phyloP scores from a whole-genome alignment of 2,329 filamentous ascomycete species.

The Diaporthe humulicola region DNA sequence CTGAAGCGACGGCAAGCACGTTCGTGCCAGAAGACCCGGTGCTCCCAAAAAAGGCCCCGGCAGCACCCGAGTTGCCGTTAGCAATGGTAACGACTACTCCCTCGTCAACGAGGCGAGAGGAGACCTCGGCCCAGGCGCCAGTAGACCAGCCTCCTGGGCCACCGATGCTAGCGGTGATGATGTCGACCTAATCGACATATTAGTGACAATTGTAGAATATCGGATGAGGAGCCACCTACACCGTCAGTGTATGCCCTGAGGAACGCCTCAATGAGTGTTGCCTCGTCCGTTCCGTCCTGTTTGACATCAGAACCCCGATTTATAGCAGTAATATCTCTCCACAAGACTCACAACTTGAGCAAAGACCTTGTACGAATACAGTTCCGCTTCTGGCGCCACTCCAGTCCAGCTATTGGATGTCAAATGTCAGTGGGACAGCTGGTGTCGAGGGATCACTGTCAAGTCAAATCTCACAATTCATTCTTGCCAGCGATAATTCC shows the following conservation, averaged over 20 bases:
- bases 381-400: slow-evolving; percentile 15
- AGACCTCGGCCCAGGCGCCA: slow-evolving; percentile 51
- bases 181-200: slow-evolving; percentile 44
- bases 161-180: slow-evolving; percentile 54
- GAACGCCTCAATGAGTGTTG: slow-evolving; percentile 21
- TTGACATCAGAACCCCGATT: not conserved
- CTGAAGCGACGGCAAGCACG: slow-evolving; percentile 59
- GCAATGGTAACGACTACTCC: slow-evolving; percentile 57
- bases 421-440: not conserved
- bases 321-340: not conserved
- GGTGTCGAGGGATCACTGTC: not conserved
- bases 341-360: not conserved
- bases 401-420: not conserved
- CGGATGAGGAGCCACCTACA: not conserved
- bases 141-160: slow-evolving; percentile 48
- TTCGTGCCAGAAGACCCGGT: slow-evolving; percentile 55
- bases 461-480: not conserved
- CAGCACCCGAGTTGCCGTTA: slow-evolving; percentile 59
- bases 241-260: slow-evolving; percentile 8
- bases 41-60: slow-evolving; percentile 56
- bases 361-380: slow-evolving; percentile 23
- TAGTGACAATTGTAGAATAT: not conserved
- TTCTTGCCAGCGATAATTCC: slow-evolving; percentile 14
- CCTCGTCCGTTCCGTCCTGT: slow-evolving; percentile 12
- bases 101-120: slow-evolving; percentile 56